Evolutionary conservation across 2,329 filamentous ascomycete species (phyloP).

Genomic region (Microdochium nivale): DNA sequence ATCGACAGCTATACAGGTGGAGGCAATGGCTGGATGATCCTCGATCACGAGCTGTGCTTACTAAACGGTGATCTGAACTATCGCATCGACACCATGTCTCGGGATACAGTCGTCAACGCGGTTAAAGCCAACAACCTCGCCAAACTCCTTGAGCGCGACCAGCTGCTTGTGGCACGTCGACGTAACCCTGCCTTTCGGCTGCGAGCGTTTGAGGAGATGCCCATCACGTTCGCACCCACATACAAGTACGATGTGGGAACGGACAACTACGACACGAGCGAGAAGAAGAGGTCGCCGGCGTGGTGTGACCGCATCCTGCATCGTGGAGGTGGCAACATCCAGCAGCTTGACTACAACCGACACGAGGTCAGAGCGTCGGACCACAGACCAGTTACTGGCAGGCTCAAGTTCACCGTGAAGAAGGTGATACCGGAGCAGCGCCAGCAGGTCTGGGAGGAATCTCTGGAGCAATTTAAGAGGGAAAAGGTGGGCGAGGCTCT

Average conservation of each 20-base stretch:
- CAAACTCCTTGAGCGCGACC: slow-evolving; percentile 87
- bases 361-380: slow-evolving; percentile 90
- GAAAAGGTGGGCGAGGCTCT: slow-evolving; percentile 59
- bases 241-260: slow-evolving; percentile 98
- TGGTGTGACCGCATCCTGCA: slow-evolving; percentile 97
- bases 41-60: slow-evolving; percentile 96
- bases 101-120: slow-evolving; percentile 82
- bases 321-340: slow-evolving; percentile 69
- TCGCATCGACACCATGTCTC: slow-evolving; percentile 93
- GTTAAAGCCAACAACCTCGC: slow-evolving; percentile 71
- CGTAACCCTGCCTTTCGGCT: slow-evolving; percentile 86
- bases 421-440: slow-evolving; percentile 62
- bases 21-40: slow-evolving; percentile 89
- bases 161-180: slow-evolving; percentile 79
- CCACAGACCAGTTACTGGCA: slow-evolving; percentile 83
- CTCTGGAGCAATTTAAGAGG: slow-evolving; percentile 65
- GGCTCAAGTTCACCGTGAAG: slow-evolving; percentile 78
- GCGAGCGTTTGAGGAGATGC: slow-evolving; percentile 80
- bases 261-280: slow-evolving; percentile 86
- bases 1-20: slow-evolving; percentile 79
- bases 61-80: slow-evolving; percentile 97
- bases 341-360: slow-evolving; percentile 78
- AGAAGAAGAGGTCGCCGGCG: slow-evolving; percentile 88
- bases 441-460: slow-evolving; percentile 60
- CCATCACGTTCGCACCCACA: slow-evolving; percentile 87